phyloP scores from a whole-genome alignment of 805 yeast species.

The Debaryomyces prosopidis region DNA sequence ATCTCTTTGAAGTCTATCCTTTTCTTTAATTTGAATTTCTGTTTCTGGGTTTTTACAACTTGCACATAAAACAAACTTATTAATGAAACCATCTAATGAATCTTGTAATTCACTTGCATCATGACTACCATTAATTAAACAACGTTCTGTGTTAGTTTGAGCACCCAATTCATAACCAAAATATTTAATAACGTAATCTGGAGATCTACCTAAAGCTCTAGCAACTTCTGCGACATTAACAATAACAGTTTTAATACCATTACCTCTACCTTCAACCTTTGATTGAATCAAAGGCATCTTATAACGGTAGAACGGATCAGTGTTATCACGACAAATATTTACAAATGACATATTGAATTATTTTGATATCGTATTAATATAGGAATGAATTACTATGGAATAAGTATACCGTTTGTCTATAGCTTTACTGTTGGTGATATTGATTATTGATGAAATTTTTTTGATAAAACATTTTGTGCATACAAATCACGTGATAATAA shows the following conservation, averaged over 20 bases:
- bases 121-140: conserved; percentile 91
- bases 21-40: conserved; percentile 76
- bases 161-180: conserved; percentile 98
- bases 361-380: neutral
- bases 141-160: conserved; percentile 87
- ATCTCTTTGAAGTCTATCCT: conserved; percentile 77
- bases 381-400: neutral
- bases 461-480: neutral
- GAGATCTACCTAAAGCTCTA: conserved; percentile 90
- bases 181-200: conserved; percentile 87
- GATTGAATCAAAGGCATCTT: conserved; percentile 98
- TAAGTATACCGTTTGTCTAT: neutral
- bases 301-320: conserved; percentile 98
- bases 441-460: conserved; percentile 4
- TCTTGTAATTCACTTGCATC: conserved; percentile 91
- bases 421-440: neutral
- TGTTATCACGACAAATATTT: conserved; percentile 94
- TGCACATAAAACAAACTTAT: conserved; percentile 89
- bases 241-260: conserved; percentile 96
- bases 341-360: conserved; percentile 66
- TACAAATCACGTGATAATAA: neutral
- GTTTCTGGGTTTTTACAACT: conserved; percentile 98
- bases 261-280: conserved; percentile 98
- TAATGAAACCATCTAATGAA: conserved; percentile 89
- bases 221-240: conserved; percentile 91